Conservation (phyloP, 306 rosid species). For the Potentilla sterilis region DNA sequence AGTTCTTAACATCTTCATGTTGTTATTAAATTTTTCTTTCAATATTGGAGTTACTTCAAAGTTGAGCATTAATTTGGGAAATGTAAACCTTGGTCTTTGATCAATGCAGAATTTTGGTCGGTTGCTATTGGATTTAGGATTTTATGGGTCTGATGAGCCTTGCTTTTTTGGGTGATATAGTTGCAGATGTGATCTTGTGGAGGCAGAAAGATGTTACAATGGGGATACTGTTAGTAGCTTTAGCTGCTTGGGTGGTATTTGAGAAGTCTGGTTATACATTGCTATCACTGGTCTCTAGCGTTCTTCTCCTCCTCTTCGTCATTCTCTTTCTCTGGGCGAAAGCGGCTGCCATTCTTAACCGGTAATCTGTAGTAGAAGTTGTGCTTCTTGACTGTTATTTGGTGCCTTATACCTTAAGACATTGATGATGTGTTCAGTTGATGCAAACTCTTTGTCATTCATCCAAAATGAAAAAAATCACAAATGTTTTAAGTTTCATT, state of each 20-base stretch:
- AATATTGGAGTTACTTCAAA: neutral
- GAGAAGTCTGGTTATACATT: constrained; percentile 92
- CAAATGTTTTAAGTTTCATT: too few relatives aligned
- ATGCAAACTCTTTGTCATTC: neutral
- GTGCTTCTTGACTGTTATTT: constrained; percentile 15
- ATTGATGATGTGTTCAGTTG: constrained; percentile 1
- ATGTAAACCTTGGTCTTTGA: neutral
- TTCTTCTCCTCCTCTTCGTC: constrained; percentile 78
- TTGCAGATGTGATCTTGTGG: constrained; percentile 92
- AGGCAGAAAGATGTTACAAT: constrained; percentile 62
- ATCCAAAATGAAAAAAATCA: neutral
- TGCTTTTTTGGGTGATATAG: constrained; percentile 43
- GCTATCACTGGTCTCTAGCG: constrained; percentile 79
- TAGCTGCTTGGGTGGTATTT: constrained; percentile 83
- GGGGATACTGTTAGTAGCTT: constrained; percentile 56
- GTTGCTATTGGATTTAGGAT: constrained; percentile 8
- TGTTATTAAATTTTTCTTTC: neutral
- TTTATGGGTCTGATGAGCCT: constrained; percentile 15
- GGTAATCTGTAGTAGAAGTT: constrained; percentile 37
- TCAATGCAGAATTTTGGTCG: constrained; percentile 1
- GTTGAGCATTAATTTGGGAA: neutral
- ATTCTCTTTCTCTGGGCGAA: constrained; percentile 96
- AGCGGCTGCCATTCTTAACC: constrained; percentile 89
- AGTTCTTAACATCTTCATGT: neutral
- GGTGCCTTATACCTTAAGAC: constrained; percentile 4